Base-by-base conservation (phyloP, 177 flowering plant genomes). In the Vitis hybrid region DNA sequence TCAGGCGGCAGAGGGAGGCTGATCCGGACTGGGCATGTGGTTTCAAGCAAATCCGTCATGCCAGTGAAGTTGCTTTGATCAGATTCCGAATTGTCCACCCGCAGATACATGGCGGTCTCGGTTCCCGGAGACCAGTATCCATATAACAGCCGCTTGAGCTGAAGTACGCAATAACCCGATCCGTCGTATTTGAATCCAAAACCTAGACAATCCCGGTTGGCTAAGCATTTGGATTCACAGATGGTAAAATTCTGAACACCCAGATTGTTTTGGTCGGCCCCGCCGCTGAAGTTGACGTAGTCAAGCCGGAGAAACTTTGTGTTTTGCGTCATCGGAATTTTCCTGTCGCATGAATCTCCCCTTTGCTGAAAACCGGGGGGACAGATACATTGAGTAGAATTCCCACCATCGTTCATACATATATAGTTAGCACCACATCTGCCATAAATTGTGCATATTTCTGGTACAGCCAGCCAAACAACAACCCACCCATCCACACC, bases 101-200 rank as follows among this genome's bases (percentile, higher is more conserved):
- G 72, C 21, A 91, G 65, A 71, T 72, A 91, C 78, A 74, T 72
- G 10, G 79, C 88, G 1, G 63, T 50, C 40, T 82, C 78, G 0
- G 86, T 69, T 0, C 80, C 86, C 1, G 93, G 91, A 4, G 97
- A 92, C 97, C 93, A 92, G 60, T 71, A 81, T 35, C 94, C 97
- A 40, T 78, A 66, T 1, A 79, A 9, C 11, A 87, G 70, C n/a
- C 68, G 66, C 6, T 80, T 86, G 17, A 87, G 63, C 51, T 76
- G 81, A 6, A 83, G 88, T 2, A 76, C 85, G 52, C 97, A 92
- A 64, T 65, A 83, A 4, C 79, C 76, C 0, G 19, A 57, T 2
- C 90, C 92, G 60, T 84, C 82, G 59, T 72, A 87, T 72, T 80
- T 83, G 74, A 76, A 86, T 32, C 70, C 69, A 62, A 85, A 92